phyloP scores from a whole-genome alignment of 768 basidiomycete species.

The Lepiota brunneoincarnata region DNA sequence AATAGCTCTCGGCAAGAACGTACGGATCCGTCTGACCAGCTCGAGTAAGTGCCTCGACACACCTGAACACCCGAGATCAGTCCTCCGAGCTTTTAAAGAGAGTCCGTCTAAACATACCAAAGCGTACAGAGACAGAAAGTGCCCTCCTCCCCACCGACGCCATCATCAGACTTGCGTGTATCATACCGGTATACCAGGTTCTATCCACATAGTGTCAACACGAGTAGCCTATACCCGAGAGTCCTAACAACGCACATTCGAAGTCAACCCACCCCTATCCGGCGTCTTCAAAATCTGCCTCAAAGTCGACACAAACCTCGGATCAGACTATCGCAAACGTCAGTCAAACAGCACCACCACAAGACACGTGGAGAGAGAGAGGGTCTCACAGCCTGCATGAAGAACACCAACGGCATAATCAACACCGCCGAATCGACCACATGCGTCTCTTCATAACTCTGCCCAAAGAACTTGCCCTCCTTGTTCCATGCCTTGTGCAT shows the following conservation, averaged over 20 bases:
- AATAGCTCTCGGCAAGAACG: slow-evolving; percentile 64
- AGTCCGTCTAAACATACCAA: slow-evolving; percentile 52
- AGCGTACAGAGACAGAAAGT: slow-evolving; percentile 89
- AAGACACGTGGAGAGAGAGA: background rate
- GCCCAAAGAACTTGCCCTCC: slow-evolving; percentile 67
- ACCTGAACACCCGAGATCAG: slow-evolving; percentile 34
- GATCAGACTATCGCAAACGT: slow-evolving; percentile 68
- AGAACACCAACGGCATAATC: slow-evolving; percentile 93
- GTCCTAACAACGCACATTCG: slow-evolving; percentile 58
- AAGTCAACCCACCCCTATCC: slow-evolving; percentile 87
- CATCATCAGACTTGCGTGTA: slow-evolving; percentile 80
- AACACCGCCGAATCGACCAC: slow-evolving; percentile 85
- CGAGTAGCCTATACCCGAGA: background rate
- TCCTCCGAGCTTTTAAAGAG: slow-evolving; percentile 23
- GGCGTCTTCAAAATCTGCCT: slow-evolving; percentile 82
- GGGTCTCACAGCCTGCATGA: slow-evolving; percentile 69
- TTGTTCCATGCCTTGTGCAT: slow-evolving; percentile 87
- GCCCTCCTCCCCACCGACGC: slow-evolving; percentile 94
- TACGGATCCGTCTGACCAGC: slow-evolving; percentile 76
- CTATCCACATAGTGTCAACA: slow-evolving; percentile 32
- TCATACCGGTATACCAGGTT: slow-evolving; percentile 91
- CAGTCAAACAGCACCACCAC: slow-evolving; percentile 14
- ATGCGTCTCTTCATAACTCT: slow-evolving; percentile 86
- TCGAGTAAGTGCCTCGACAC: slow-evolving; percentile 84
- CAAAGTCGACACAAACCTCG: slow-evolving; percentile 83